phyloP scores from a whole-genome alignment of 225 moss, liverwort and hornwort species.

The Ulota crispa region DNA sequence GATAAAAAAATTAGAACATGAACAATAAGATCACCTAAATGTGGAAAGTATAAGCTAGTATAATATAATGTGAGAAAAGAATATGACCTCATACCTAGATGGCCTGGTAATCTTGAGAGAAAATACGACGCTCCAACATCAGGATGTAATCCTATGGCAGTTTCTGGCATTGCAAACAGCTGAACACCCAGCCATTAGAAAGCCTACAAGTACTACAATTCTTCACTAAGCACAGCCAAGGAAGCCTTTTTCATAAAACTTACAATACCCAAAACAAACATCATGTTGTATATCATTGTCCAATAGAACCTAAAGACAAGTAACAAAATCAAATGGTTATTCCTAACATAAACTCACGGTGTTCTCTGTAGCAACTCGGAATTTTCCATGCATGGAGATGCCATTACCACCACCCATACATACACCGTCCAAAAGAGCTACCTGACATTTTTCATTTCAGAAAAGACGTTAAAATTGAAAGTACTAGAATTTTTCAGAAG shows the following conservation, averaged over 20 bases:
- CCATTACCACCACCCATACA: slow-evolving; percentile 99
- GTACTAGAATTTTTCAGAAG: neutral
- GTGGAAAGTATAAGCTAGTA: neutral
- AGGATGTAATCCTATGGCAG: slow-evolving; percentile 94
- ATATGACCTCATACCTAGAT: slow-evolving; percentile 58
- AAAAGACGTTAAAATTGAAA: neutral
- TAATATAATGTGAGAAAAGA: neutral
- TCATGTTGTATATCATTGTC: neutral
- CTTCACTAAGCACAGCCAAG: neutral
- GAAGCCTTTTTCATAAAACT: neutral
- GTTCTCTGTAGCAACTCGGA: slow-evolving; percentile 91
- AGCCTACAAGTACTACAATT: neutral
- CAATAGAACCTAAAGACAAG: neutral
- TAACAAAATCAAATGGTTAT: neutral
- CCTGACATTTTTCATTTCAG: slow-evolving; percentile 37
- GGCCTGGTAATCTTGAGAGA: slow-evolving; percentile 87
- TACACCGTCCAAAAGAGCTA: slow-evolving; percentile 82
- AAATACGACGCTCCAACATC: slow-evolving; percentile 96
- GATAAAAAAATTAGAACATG: neutral
- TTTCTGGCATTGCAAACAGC: slow-evolving; percentile 98
- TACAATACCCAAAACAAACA: neutral
- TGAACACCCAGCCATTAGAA: slow-evolving; percentile 38
- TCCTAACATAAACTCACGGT: slow-evolving; percentile 45
- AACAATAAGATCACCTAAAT: neutral
- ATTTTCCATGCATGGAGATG: slow-evolving; percentile 89